Evolutionary conservation across 352 stramenopile species (phyloP), one percentile per base, ranked within the genome.

Genomic region (Pythium aristosporum): DNA sequence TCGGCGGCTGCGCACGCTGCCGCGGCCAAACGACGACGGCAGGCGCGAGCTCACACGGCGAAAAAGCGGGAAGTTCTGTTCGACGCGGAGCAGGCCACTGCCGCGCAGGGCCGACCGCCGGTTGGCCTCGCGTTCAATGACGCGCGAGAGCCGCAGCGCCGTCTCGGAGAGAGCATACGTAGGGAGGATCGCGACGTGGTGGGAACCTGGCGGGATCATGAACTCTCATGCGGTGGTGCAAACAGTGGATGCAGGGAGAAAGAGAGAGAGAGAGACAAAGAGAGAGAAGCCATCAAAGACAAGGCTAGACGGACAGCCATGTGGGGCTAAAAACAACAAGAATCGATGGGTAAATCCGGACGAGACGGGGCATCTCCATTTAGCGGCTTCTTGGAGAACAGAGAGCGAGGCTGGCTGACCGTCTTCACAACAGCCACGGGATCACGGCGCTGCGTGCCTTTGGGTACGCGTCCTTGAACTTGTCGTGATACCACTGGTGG

Each of bases 101-200:
- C 49, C 49, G 48, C 44, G 56, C 25, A 72, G 23, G 12, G 63
- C 67, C 13, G 79, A 85, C 2, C 68, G 65, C 2, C 80, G 78
- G 58, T 83, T 76, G 13, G 75, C 70, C 48, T 89, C 80, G 5
- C 75, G 75, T 50, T 91, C 77, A 46, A 89, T 91, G 28, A 91
- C 80, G 41, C 76, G 68, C 1, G 82, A 89, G 10, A 91, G 75
- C 54, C 76, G 81, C 11, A 89, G 66, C 43, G 80, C 82, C 21
- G 79, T 91, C 13, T 84, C 75, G 10, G 80, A 73, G 16, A 91
- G 72, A 58, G 79, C 74, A 28, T 57, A 65, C 5, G 63, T 34
- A 34, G 39, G 46, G 21, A 55, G 47, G 32, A 65, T 58, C 48
- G 52, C 58, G 2, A 57, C 46, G 18, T 52, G 15, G 36, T 23